Percentiles rank a stretch among this genome's conserved stretches.
These are phyloP conservation scores for Ottelia alismoides DNA, from an alignment of 106 monocot species.

Conservation along the genomic window DNA sequence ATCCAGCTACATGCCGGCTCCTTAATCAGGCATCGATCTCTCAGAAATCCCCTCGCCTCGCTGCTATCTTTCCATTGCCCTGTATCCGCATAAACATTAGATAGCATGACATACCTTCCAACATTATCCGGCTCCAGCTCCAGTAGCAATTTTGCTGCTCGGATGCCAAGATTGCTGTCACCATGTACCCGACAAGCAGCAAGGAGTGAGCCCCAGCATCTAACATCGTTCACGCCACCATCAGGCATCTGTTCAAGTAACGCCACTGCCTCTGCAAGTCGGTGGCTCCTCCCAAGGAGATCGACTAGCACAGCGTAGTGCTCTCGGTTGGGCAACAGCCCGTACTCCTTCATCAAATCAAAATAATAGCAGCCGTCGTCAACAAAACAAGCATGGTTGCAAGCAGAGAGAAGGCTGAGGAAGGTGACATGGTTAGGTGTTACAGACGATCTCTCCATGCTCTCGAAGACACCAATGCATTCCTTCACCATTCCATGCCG, in stretches of 20 bases:
- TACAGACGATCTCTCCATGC: constrained; percentile 29
- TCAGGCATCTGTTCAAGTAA: constrained; percentile 23
- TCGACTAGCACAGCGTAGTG: constrained; percentile 53
- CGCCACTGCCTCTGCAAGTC: constrained; percentile 33
- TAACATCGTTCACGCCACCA: constrained; percentile 8
- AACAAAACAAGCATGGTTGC: constrained; percentile 47
- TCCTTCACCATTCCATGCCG: constrained; percentile 34
- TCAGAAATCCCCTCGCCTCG: constrained; percentile 33
- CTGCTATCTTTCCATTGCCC: constrained; percentile 53
- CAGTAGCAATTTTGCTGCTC: constrained; percentile 38
- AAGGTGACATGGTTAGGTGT: constrained; percentile 46
- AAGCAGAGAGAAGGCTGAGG: constrained; percentile 47
- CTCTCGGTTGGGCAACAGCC: constrained; percentile 29
- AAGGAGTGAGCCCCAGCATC: constrained; percentile 56
- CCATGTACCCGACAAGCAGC: constrained; percentile 54
- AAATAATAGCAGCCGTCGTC: constrained; percentile 22
- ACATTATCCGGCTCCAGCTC: constrained; percentile 42
- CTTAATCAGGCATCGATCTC: constrained; percentile 50
- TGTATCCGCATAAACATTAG: constrained; percentile 51
- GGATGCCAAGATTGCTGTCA: constrained; percentile 33
- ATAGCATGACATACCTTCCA: constrained; percentile 49
- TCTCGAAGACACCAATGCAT: constrained; percentile 30
- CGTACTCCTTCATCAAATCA: constrained; percentile 28
- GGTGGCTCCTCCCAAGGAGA: constrained; percentile 31
- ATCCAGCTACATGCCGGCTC: constrained; percentile 55